These are phyloP conservation scores for Yamadazyma conglobata DNA, from an alignment of 1,139 yeast genomes.

Conservation along the genomic window DNA sequence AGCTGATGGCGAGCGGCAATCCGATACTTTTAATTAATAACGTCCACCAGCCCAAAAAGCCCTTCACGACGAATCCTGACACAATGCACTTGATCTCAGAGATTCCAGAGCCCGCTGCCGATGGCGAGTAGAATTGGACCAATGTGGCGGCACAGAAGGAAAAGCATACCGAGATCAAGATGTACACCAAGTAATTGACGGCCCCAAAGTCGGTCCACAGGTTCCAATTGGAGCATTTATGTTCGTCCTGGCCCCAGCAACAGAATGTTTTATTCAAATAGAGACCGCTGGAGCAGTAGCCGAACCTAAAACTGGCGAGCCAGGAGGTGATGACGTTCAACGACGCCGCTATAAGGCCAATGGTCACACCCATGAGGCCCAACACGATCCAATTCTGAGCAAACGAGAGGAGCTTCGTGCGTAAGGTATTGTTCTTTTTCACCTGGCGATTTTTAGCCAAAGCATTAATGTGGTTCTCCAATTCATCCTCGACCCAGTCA, in stretches of 20 bases:
- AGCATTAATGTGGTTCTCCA: constrained; percentile 48
- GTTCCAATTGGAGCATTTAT: constrained; percentile 52
- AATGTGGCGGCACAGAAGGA: constrained; percentile 64
- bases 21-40: constrained; percentile 73
- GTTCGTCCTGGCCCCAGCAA: constrained; percentile 63
- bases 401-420: constrained; percentile 38
- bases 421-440: too few relatives aligned
- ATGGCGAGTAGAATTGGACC: constrained; percentile 73
- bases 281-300: constrained; percentile 69
- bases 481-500: constrained; percentile 84
- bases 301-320: constrained; percentile 74
- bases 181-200: constrained; percentile 56
- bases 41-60: constrained; percentile 74
- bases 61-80: constrained; percentile 80
- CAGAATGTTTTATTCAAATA: constrained; percentile 76
- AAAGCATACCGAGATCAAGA: constrained; percentile 56
- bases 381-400: constrained; percentile 74
- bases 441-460: constrained; percentile 22
- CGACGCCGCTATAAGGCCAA: constrained; percentile 81
- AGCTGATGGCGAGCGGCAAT: constrained; percentile 80
- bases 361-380: constrained; percentile 66
- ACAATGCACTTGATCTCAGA: constrained; percentile 95
- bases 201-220: constrained; percentile 46
- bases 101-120: constrained; percentile 96
- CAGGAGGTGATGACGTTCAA: constrained; percentile 82